Base-by-base conservation (phyloP, 2,329 filamentous ascomycete species). In the Verticillium longisporum region DNA sequence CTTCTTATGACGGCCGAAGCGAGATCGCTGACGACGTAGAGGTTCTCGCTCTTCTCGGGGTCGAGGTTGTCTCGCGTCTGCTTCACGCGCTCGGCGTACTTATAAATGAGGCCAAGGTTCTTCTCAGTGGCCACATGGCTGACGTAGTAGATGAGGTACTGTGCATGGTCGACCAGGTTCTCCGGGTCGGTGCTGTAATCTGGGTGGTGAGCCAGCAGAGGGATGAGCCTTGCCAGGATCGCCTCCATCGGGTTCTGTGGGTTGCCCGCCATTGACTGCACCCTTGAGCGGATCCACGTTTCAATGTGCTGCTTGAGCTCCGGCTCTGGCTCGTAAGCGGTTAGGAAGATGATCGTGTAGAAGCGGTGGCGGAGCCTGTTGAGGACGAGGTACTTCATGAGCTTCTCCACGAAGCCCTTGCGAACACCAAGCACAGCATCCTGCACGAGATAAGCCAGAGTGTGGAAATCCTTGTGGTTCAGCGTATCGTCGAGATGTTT, bases 1-100 rank as follows among this genome's bases (percentile, higher is more conserved):
- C 89, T 88, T 56, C 91, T 86, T 62, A 97, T 89, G 13, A 94
- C 83, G 3, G 88, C 84, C 73, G 95, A 91, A 0, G 93, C 87
- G 10, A 99, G 83, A 73, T 99, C 95, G 58, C 91, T 93, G 41
- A 99, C 77, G 6, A 93, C 87, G 71, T 97, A 96, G 1, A 99
- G 81, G 64, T 88, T 87, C 61, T 92, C 86, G 67, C 88, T 91
- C 62, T 83, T 80, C 1, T 82, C 77, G 0, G 86, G 83, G 31
- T 84, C 82, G 63, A 98, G 86, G 13, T 85, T 90, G 72, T 99
- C 95, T 53, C 86, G 83, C 10, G 93, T 90, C 73, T 94, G 90
- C 79, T 99, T 99, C 60, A 97, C 88, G 10, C 92, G 87, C 74
- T 98, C 93, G 13, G 92, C 92, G 64, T 97, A 90, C 73, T 95